Evolutionary conservation across 306 rosid species (phyloP), one percentile per base, ranked within the genome.

Genomic region (Crataegus laevigata): DNA sequence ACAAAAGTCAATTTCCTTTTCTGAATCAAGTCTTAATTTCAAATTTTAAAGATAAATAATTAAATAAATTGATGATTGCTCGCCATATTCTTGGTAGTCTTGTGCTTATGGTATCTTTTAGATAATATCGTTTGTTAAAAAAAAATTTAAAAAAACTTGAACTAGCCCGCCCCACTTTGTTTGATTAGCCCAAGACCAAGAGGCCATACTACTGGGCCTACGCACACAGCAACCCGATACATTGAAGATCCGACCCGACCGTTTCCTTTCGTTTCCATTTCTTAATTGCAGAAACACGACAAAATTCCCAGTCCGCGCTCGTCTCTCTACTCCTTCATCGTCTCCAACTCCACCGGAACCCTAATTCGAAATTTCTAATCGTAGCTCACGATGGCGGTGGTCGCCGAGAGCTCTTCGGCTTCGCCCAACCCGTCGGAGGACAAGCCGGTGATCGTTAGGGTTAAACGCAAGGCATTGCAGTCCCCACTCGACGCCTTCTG

Each of bases 401-500:
- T 79, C 76, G 93, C 88, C 3, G 96, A 88, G 82, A 81, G 85
- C 86, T 88, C 96, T n/a, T 83, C 84, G 2, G 72, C 92, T 66
- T 77, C 72, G 50, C 34, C 81, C 11, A 73, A 78, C 52, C 36
- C 77, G 40, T 2, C 51, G 13, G 85, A 83, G 17, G 77, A 50
- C 12, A 94, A 87, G 85, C 91, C 89, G 6, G 97, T 94, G 14
- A 76, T 91, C 18, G 97, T 91, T 58, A 89, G 98, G 91, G 93
- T 94, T 55, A 91, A 94, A 77, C 96, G 97, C 80, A 91, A 94
- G 80, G 77, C 86, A 73, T 85, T 36, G 51, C 96, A 92, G 62
- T 87, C 91, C 82, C 88, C 84, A 24, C 74, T 94, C 28, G 91
- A 92, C 60, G 97, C 93, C 75, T 86, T 94, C 82, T 94, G 96